A percentile compares a stretch with the other conserved stretches of the same genome.
phyloP scores from a whole-genome alignment of 352 stramenopile genomes.

The Globisporangium megalacanthum region DNA sequence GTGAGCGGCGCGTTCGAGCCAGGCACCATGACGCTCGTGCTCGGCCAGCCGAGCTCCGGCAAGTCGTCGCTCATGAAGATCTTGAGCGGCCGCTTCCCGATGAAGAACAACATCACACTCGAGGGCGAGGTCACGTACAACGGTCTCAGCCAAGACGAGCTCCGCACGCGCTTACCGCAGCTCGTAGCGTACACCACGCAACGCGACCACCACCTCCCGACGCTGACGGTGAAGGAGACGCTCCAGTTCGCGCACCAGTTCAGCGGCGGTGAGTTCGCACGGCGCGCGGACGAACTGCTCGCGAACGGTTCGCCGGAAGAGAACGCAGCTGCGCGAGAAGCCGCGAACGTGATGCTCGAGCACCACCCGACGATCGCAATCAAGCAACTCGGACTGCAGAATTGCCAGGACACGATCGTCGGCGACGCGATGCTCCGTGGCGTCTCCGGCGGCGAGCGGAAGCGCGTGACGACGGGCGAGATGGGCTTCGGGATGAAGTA shows the following conservation, averaged over 20 bases:
- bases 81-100: slow-evolving; percentile 25
- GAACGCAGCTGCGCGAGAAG: slow-evolving; percentile 9
- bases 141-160: slow-evolving; percentile 8
- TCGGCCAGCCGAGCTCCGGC: slow-evolving; percentile 12
- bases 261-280: slow-evolving; percentile 21
- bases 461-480: slow-evolving; percentile 67
- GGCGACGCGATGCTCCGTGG: slow-evolving; percentile 47
- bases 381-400: slow-evolving; percentile 7
- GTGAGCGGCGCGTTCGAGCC: slow-evolving; percentile 19
- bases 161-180: slow-evolving; percentile 18
- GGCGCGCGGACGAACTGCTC: slow-evolving; percentile 17
- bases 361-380: slow-evolving; percentile 8
- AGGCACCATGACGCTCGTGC: slow-evolving; percentile 28
- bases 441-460: slow-evolving; percentile 58
- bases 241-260: slow-evolving; percentile 39
- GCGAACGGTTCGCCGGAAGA: slow-evolving; percentile 19
- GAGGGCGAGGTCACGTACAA: slow-evolving; percentile 29
- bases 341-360: slow-evolving; percentile 4
- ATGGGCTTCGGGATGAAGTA: slow-evolving; percentile 78
- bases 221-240: slow-evolving; percentile 50
- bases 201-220: slow-evolving; percentile 84
- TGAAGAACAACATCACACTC: slow-evolving; percentile 17
- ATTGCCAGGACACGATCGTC: slow-evolving; percentile 11
- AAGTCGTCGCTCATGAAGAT: slow-evolving; percentile 32
- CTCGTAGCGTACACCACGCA: slow-evolving; percentile 21